Percentiles rank a stretch among this genome's conserved stretches.
phyloP scores from a whole-genome alignment of 1,139 yeast genomes.

The Pichia sp. region DNA sequence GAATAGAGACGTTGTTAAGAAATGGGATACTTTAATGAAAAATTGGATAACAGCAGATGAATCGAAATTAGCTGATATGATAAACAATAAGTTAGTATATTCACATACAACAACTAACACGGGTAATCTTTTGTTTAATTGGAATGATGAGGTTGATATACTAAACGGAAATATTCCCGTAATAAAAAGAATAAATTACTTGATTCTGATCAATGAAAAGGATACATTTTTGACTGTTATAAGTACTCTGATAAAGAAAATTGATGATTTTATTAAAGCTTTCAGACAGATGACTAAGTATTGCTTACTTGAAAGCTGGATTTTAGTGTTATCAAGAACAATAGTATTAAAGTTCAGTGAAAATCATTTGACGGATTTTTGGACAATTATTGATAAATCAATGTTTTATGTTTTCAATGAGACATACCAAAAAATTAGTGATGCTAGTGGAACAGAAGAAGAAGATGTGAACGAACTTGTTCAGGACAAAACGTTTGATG shows the following conservation, averaged over 20 bases:
- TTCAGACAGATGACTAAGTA: constrained; percentile 20
- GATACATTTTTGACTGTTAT: constrained; percentile 47
- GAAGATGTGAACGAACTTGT: constrained; percentile 16
- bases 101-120: constrained; percentile 33
- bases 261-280: constrained; percentile 37
- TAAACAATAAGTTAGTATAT: constrained; percentile 40
- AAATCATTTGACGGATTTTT: constrained; percentile 56
- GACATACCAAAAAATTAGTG: constrained; percentile 46
- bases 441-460: constrained; percentile 13
- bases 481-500: constrained; percentile 27
- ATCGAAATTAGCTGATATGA: constrained; percentile 52
- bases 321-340: constrained; percentile 55
- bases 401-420: constrained; percentile 26
- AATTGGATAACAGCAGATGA: constrained; percentile 55
- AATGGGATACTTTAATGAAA: constrained; percentile 48
- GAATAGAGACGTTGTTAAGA: constrained; percentile 17
- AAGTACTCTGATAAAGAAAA: constrained; percentile 43
- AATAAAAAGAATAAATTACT: constrained; percentile 52
- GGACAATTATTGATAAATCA: constrained; percentile 58
- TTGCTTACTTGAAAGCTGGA: constrained; percentile 36
- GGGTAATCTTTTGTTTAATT: constrained; percentile 50
- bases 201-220: constrained; percentile 52
- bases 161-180: constrained; percentile 27
- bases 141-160: constrained; percentile 66
- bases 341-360: constrained; percentile 55